Percentiles rank a stretch among this genome's conserved stretches.
phyloP scores from a whole-genome alignment of 352 stramenopile species.

The Globisporangium spiculum region DNA sequence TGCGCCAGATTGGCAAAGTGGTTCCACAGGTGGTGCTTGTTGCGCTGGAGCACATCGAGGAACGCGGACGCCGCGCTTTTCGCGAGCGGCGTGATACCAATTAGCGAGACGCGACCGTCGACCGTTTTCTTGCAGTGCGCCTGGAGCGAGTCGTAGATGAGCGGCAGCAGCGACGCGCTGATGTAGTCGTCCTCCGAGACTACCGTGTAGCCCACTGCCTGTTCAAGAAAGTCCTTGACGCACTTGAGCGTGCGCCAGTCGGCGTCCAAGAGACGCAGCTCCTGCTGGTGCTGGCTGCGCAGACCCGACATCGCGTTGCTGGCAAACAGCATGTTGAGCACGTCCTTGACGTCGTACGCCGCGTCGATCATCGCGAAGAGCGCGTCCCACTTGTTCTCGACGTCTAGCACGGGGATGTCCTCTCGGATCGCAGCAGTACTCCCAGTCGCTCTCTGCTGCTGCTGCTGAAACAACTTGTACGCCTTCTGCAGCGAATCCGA shows the following conservation, averaged over 20 bases:
- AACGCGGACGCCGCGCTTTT: constrained; percentile 2
- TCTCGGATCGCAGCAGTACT: not conserved
- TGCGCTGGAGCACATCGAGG: constrained; percentile 1
- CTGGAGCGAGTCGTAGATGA: constrained; percentile 18
- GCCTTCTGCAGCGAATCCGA: constrained; percentile 5
- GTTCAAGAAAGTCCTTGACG: constrained; percentile 12
- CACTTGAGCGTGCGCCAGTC: constrained; percentile 14
- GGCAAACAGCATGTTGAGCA: constrained; percentile 4
- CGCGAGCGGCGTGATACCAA: not conserved
- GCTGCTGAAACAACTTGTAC: not conserved
- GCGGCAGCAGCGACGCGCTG: constrained; percentile 10
- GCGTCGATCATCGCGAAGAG: constrained; percentile 14
- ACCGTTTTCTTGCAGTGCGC: constrained; percentile 14
- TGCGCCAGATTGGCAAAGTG: constrained; percentile 11
- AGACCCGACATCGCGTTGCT: not conserved
- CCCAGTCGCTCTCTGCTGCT: not conserved
- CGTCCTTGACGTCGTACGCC: constrained; percentile 8
- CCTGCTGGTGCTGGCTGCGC: not conserved
- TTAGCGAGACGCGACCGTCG: not conserved
- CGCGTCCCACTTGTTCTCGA: constrained; percentile 6
- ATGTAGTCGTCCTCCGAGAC: constrained; percentile 11
- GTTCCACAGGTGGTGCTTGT: constrained; percentile 9
- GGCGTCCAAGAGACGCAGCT: not conserved
- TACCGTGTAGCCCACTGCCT: not conserved
- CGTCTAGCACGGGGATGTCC: constrained; percentile 1